Evolutionary conservation across 1,139 yeast species (phyloP).

Genomic region (Pichia sp.): DNA sequence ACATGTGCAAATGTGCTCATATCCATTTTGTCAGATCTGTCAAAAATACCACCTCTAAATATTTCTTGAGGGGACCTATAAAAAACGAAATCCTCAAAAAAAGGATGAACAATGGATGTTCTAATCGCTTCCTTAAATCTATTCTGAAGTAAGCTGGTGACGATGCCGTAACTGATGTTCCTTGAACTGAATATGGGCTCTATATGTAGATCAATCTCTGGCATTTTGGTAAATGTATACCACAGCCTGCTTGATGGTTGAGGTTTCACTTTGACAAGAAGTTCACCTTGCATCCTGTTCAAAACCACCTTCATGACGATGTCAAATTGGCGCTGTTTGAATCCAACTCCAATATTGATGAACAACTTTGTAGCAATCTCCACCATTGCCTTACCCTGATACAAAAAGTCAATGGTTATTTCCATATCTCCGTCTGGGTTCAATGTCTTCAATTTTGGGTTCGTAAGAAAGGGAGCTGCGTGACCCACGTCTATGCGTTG

Average conservation of each 20-base stretch:
- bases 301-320: slow-evolving; percentile 66
- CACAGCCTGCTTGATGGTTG: slow-evolving; percentile 89
- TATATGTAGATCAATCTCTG: slow-evolving; percentile 62
- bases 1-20: too few species aligned
- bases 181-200: slow-evolving; percentile 88
- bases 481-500: slow-evolving; percentile 68
- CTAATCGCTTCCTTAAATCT: slow-evolving; percentile 72
- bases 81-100: slow-evolving; percentile 81
- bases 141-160: slow-evolving; percentile 74
- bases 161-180: slow-evolving; percentile 66
- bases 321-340: slow-evolving; percentile 74
- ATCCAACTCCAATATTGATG: slow-evolving; percentile 65
- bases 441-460: slow-evolving; percentile 61
- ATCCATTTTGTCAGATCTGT: slow-evolving; percentile 26
- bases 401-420: slow-evolving; percentile 53
- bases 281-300: slow-evolving; percentile 64
- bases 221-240: slow-evolving; percentile 83
- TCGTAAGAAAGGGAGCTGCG: slow-evolving; percentile 73
- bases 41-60: slow-evolving; percentile 94
- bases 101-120: slow-evolving; percentile 77
- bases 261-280: slow-evolving; percentile 65
- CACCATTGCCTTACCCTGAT: slow-evolving; percentile 66
- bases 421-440: slow-evolving; percentile 79
- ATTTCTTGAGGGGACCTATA: slow-evolving; percentile 56
- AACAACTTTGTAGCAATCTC: slow-evolving; percentile 76